Conservation (phyloP, 2,329 filamentous ascomycete genomes). For the Scedosporium boydii region DNA sequence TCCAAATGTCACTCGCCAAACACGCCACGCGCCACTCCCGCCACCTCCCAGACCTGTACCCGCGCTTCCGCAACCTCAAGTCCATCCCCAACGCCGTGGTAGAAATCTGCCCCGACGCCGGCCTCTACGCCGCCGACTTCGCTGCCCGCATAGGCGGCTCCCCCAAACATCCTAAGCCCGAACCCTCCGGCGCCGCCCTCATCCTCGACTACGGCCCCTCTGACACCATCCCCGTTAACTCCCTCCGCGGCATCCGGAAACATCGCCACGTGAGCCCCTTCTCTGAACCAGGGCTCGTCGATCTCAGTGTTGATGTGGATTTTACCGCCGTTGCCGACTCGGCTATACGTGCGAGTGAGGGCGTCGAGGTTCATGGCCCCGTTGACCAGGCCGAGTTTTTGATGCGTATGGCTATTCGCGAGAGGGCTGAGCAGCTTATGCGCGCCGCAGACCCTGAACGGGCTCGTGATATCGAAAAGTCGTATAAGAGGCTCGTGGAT, state of each 20-base stretch:
- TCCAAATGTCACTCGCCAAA: conserved; percentile 73
- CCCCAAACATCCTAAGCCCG: conserved; percentile 39
- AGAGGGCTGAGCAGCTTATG: conserved; percentile 62
- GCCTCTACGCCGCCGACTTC: conserved; percentile 71
- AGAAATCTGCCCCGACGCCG: conserved; percentile 83
- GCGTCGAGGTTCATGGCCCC: conserved; percentile 86
- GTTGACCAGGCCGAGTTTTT: conserved; percentile 79
- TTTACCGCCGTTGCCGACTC: conserved; percentile 80
- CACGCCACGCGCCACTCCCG: conserved; percentile 71
- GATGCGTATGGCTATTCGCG: conserved; percentile 68
- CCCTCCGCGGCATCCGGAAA: conserved; percentile 74
- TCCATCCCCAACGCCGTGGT: conserved; percentile 60
- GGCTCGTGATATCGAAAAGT: conserved; percentile 55
- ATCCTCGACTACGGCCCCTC: conserved; percentile 90
- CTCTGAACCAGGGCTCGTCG: conserved; percentile 67
- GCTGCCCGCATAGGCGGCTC: conserved; percentile 74
- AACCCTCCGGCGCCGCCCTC: conserved; percentile 75
- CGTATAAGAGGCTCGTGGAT: conserved; percentile 79
- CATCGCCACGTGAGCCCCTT: conserved; percentile 76
- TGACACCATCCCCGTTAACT: conserved; percentile 73
- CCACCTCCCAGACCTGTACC: conserved; percentile 73
- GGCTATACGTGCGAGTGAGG: conserved; percentile 63
- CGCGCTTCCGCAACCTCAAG: conserved; percentile 69
- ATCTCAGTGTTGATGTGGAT: conserved; percentile 88
- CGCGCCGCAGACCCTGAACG: conserved; percentile 37